Percentiles rank a stretch among this genome's conserved stretches.
These are phyloP conservation scores for Pyrenochaeta sp. DNA, from an alignment of 2,329 filamentous ascomycete genomes.

Conservation along the genomic window DNA sequence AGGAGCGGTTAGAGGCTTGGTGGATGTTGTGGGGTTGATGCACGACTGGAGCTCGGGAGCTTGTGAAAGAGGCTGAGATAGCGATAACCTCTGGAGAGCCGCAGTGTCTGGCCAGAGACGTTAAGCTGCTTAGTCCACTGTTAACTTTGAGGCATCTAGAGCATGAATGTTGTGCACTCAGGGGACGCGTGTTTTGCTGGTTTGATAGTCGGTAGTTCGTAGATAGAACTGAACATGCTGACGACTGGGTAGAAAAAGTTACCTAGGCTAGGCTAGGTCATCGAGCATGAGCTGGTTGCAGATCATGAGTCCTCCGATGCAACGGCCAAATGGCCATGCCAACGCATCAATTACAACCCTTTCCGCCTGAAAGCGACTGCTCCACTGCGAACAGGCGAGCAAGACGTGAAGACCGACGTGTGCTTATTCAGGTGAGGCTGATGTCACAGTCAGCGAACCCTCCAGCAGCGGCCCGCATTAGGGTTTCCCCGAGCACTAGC, in stretches of 20 bases:
- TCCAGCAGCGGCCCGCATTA: conserved; percentile 18
- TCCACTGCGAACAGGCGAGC: neutral
- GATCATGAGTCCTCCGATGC: conserved; percentile 4
- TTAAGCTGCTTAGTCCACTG: neutral
- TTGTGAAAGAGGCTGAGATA: conserved; percentile 21
- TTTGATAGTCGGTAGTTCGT: too few relatives aligned
- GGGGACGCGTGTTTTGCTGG: neutral
- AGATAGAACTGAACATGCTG: too few relatives aligned
- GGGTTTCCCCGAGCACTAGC: conserved; percentile 31
- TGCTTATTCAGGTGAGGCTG: neutral
- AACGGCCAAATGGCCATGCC: conserved; percentile 3
- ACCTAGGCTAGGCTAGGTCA: neutral
- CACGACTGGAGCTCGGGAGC: conserved; percentile 16
- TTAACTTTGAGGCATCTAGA: neutral
- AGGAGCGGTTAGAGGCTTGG: neutral
- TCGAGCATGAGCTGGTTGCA: conserved; percentile 6
- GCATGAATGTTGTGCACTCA: neutral
- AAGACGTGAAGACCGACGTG: neutral
- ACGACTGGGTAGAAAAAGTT: neutral
- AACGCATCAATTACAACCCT: neutral
- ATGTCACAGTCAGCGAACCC: conserved; percentile 9
- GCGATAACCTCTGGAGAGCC: neutral
- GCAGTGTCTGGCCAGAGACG: neutral
- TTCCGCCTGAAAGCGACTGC: neutral
- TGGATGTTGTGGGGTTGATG: neutral